Evolutionary conservation across 441 rosid genomes (phyloP), one percentile per base, ranked within the genome.

Genomic region (Monsonia emarginata): DNA sequence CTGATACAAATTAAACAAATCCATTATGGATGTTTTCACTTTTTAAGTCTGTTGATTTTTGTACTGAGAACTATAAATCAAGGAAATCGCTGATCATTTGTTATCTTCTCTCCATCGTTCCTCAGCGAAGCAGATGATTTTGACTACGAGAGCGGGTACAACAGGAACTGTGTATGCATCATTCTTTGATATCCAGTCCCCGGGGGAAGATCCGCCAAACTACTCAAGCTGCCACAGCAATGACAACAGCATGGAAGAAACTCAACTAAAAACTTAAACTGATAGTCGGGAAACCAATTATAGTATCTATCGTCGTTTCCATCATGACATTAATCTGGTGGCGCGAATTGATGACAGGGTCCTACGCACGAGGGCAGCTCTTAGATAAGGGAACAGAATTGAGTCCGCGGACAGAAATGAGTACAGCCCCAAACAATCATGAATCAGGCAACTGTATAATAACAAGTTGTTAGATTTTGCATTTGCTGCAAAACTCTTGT

Each of bases 121-220:
- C 30, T 24, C 72, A 81, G 83, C 40, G 81, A 81, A 63, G 27
- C 57, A 4, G 79, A 64, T n/a, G 73, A 70, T n/a, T 19, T 30
- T 1, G 80, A 61, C 61, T 10, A 19, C 32, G 79, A 79, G 5
- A 67, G 56, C 34, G 64, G 70, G 36, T 54, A 25, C 27, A 30
- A 36, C 30, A 75, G 73, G 31, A 68, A 78, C 50, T 79, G 83
- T 67, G 54, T 65, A 28, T 81, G 82, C 52, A 54, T 64, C 30
- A 79, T 76, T 75, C 79, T 74, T 68, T 76, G n/a, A 30, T 58
- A 18, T 32, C 48, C 68, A 14, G 48, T 16, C n/a, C 65, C 5
- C 8, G 40, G 40, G 40, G 38, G 38, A 32, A 7, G 38, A 32
- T 50, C 19, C n/a, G 25, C 70, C 56, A n/a, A 52, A 56, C 44